Conservation (phyloP, 768 basidiomycete genomes). For the Tulasnella sp. region DNA sequence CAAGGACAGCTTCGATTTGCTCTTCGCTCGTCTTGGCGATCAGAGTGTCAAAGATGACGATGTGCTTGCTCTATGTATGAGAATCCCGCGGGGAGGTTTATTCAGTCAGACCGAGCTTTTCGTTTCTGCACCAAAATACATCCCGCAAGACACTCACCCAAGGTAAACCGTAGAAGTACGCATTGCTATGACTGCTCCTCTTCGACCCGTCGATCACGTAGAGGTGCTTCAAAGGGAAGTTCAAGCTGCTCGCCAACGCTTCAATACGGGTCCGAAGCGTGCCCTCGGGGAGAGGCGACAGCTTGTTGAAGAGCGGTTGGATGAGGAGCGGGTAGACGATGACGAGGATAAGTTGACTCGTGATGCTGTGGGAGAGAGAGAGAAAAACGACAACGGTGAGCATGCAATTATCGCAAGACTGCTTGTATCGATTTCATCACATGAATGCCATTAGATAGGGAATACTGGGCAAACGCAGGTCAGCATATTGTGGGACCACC, state of each 20-base stretch:
- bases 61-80: conserved; percentile 66
- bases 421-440: conserved; percentile 39
- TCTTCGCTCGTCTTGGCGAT: conserved; percentile 85
- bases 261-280: conserved; percentile 75
- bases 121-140: not conserved
- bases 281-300: conserved; percentile 73
- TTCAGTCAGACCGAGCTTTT: not conserved
- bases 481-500: conserved; percentile 14
- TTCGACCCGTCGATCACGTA: conserved; percentile 98
- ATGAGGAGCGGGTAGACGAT: conserved; percentile 78
- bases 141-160: conserved; percentile 49
- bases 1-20: conserved; percentile 94
- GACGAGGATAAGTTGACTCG: conserved; percentile 78
- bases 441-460: conserved; percentile 91
- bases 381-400: not conserved
- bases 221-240: conserved; percentile 88
- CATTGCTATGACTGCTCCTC: conserved; percentile 90
- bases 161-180: conserved; percentile 97
- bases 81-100: not conserved
- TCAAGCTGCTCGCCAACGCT: conserved; percentile 64
- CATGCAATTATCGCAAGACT: not conserved
- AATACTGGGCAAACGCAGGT: conserved; percentile 34
- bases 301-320: conserved; percentile 95
- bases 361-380: conserved; percentile 42
- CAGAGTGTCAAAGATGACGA: conserved; percentile 95